Percentiles rank a stretch among this genome's conserved stretches.
Conservation (phyloP, 2,329 filamentous ascomycete species). For the Cladophialophora exuberans region DNA sequence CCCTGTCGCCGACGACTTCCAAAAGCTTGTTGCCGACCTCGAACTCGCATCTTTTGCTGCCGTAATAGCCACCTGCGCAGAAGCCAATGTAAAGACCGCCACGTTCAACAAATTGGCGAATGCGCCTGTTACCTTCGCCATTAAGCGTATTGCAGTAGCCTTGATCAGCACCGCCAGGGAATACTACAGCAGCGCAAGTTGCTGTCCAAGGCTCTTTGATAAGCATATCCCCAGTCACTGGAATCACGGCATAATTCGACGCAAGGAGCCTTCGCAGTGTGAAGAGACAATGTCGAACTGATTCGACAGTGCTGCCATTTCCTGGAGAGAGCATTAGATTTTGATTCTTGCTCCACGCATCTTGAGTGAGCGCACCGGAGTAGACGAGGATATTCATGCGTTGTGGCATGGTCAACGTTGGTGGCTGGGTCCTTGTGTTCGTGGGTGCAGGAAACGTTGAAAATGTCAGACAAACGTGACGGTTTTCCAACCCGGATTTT, state of each 20-base stretch:
- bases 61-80: constrained; percentile 95
- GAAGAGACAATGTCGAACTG: constrained; percentile 86
- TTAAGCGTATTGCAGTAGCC: constrained; percentile 88
- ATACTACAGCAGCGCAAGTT: constrained; percentile 84
- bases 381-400: constrained; percentile 93
- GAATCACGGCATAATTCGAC: constrained; percentile 89
- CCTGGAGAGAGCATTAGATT: constrained; percentile 57
- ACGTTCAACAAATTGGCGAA: constrained; percentile 79
- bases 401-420: constrained; percentile 59
- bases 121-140: constrained; percentile 81
- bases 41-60: constrained; percentile 79
- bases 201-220: constrained; percentile 89
- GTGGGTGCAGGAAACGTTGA: background rate
- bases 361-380: constrained; percentile 63
- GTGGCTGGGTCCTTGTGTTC: constrained; percentile 6
- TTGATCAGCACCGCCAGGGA: constrained; percentile 92
- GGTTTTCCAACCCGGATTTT: background rate
- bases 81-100: constrained; percentile 89
- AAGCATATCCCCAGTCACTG: constrained; percentile 75
- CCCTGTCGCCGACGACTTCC: constrained; percentile 82
- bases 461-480: constrained; percentile 9
- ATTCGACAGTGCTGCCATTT: constrained; percentile 82
- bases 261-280: constrained; percentile 83
- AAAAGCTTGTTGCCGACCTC: constrained; percentile 80
- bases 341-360: constrained; percentile 33